phyloP scores from a whole-genome alignment of 2,329 filamentous ascomycete genomes.

The Amylocarpus encephaloides region DNA sequence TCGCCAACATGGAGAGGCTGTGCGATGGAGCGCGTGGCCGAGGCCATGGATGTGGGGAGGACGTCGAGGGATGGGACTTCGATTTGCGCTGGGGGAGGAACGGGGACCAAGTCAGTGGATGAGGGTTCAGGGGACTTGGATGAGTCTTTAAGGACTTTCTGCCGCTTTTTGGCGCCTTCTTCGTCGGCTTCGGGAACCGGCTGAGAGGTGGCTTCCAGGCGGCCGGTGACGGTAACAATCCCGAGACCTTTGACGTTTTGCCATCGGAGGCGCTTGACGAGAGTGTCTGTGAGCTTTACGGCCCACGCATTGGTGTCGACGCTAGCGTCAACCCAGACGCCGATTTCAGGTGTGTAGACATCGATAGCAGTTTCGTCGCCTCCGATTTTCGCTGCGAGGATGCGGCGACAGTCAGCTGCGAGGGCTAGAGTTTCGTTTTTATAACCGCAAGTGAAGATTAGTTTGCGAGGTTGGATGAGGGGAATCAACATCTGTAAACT shows the following conservation, averaged over 20 bases:
- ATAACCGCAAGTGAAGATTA: slow-evolving; percentile 83
- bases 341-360: slow-evolving; percentile 77
- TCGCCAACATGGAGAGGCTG: slow-evolving; percentile 94
- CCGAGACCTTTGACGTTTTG: slow-evolving; percentile 86
- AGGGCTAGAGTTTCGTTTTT: slow-evolving; percentile 71
- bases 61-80: slow-evolving; percentile 37
- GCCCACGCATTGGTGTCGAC: slow-evolving; percentile 98
- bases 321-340: slow-evolving; percentile 74
- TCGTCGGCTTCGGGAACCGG: slow-evolving; percentile 34
- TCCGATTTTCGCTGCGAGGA: slow-evolving; percentile 45
- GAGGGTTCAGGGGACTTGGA: slow-evolving; percentile 33
- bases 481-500: slow-evolving; percentile 93
- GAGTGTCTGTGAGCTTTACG: slow-evolving; percentile 76
- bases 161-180: slow-evolving; percentile 39
- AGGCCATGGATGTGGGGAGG: slow-evolving; percentile 53
- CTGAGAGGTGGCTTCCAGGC: slow-evolving; percentile 48
- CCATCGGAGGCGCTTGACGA: slow-evolving; percentile 87
- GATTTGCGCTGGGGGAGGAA: slow-evolving; percentile 7
- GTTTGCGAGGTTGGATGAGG: slow-evolving; percentile 85
- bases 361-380: slow-evolving; percentile 47
- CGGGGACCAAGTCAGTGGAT: slow-evolving; percentile 17
- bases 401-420: slow-evolving; percentile 71
- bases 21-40: slow-evolving; percentile 68
- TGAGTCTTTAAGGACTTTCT: slow-evolving; percentile 36
- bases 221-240: slow-evolving; percentile 86